Percentiles rank a stretch among this genome's conserved stretches.
phyloP scores from a whole-genome alignment of 2,329 filamentous ascomycete species.

The Lachnellula willkommii region DNA sequence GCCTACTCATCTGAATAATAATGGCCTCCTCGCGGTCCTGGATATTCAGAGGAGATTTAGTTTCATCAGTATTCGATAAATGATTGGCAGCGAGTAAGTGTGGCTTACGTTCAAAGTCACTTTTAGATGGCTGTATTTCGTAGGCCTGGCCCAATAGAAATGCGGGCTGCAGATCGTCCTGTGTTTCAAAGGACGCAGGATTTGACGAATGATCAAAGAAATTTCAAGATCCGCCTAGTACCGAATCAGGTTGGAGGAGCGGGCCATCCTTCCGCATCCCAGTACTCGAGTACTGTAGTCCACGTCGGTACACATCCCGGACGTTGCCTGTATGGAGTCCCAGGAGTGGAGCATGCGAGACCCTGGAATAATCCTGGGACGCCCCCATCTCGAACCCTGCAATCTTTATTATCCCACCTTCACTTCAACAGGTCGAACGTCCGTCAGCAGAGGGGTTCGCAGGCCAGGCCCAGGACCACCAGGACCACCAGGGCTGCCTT shows the following conservation, averaged over 20 bases:
- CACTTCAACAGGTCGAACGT: background rate
- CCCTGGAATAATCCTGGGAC: constrained; percentile 6
- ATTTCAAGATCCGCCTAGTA: constrained; percentile 13
- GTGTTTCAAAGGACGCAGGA: constrained; percentile 18
- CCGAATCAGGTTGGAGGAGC: constrained; percentile 9
- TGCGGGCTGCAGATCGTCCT: constrained; percentile 12
- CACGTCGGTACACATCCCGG: constrained; percentile 1
- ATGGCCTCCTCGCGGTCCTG: background rate
- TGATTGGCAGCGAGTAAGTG: constrained; percentile 11
- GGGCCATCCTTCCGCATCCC: background rate
- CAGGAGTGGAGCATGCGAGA: constrained; percentile 3
- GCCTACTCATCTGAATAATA: no score
- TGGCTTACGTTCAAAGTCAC: constrained; percentile 13
- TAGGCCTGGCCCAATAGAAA: background rate
- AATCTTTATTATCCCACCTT: constrained; percentile 14
- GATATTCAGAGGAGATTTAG: background rate
- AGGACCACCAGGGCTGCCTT: background rate
- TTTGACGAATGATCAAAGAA: constrained; percentile 16
- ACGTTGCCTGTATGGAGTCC: background rate
- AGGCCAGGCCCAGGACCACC: background rate
- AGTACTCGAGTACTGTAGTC: no score
- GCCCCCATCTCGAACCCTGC: constrained; percentile 5
- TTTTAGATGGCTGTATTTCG: background rate
- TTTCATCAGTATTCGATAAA: background rate
- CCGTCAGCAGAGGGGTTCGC: background rate